Evolutionary conservation across 1,284 basidiomycete genomes (phyloP).

Genomic region (Tilletia walkeri): DNA sequence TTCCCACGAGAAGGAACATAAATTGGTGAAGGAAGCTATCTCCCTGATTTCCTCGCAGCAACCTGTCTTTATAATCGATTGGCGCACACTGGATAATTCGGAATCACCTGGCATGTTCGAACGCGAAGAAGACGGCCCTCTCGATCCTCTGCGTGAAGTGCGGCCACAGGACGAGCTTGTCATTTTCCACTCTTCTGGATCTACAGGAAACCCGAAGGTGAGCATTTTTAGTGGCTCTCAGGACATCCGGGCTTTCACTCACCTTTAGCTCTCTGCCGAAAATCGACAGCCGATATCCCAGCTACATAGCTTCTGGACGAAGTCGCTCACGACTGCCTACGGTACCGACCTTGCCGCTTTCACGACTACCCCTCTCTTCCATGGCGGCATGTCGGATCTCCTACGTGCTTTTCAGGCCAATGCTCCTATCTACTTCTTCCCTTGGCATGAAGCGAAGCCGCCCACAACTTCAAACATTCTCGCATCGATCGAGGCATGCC

Average conservation of each 20-base stretch:
- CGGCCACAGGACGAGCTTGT: conserved; percentile 55
- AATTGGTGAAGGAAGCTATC: conserved; percentile 47
- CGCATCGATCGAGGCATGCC: conserved; percentile 47
- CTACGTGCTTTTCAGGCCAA: conserved; percentile 57
- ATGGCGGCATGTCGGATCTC: conserved; percentile 59
- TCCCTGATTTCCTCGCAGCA: conserved; percentile 6
- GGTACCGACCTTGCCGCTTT: conserved; percentile 50
- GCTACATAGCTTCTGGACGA: conserved; percentile 45
- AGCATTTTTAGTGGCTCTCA: conserved; percentile 36
- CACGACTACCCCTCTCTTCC: conserved; percentile 59
- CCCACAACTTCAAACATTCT: conserved; percentile 54
- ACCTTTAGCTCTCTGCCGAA: conserved; percentile 32
- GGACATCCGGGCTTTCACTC: conserved; percentile 29
- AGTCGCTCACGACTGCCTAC: conserved; percentile 30
- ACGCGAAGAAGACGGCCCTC: conserved; percentile 37
- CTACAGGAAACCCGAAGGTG: conserved; percentile 62
- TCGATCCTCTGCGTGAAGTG: neutral
- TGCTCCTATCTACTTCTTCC: conserved; percentile 41
- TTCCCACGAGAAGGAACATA: conserved; percentile 57
- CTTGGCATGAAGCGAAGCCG: conserved; percentile 27
- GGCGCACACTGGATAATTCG: neutral
- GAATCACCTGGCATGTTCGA: neutral
- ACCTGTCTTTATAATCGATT: neutral
- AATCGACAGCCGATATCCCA: conserved; percentile 39
- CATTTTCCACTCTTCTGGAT: conserved; percentile 67